These are phyloP conservation scores for Truncatella angustata DNA, from an alignment of 2,329 filamentous ascomycete genomes.

Conservation along the genomic window DNA sequence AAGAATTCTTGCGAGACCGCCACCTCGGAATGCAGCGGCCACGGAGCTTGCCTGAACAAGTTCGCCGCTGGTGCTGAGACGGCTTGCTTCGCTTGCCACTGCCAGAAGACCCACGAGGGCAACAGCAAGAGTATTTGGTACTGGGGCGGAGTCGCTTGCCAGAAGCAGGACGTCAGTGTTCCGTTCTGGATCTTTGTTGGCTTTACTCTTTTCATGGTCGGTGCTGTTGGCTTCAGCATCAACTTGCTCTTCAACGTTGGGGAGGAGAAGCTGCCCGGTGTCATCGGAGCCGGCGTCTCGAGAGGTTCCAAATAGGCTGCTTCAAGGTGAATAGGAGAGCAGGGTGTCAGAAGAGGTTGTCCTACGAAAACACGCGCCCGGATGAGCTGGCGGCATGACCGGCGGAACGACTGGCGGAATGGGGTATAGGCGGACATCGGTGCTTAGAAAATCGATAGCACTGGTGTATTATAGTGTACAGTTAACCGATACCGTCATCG, in stretches of 20 bases:
- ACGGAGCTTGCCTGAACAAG: conserved; percentile 73
- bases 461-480: too few relatives aligned
- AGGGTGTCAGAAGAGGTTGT: too few relatives aligned
- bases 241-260: conserved; percentile 81
- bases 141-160: conserved; percentile 84
- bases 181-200: conserved; percentile 85
- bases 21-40: conserved; percentile 79
- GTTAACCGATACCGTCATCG: too few relatives aligned
- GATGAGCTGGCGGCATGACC: too few relatives aligned
- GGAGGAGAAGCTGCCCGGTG: conserved; percentile 82
- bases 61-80: conserved; percentile 40
- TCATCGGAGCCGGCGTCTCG: conserved; percentile 93
- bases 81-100: conserved; percentile 78
- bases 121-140: conserved; percentile 56
- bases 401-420: too few relatives aligned
- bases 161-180: conserved; percentile 86
- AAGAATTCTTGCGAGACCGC: conserved; percentile 64
- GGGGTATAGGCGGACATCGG: too few relatives aligned
- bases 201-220: conserved; percentile 69
- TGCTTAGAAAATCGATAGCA: too few relatives aligned
- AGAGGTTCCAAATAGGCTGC: conserved; percentile 54
- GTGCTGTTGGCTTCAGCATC: conserved; percentile 68
- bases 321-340: not conserved
- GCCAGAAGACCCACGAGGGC: conserved; percentile 54
- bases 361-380: too few relatives aligned